phyloP scores from a whole-genome alignment of 768 basidiomycete genomes.

The Tricholoma sp. region DNA sequence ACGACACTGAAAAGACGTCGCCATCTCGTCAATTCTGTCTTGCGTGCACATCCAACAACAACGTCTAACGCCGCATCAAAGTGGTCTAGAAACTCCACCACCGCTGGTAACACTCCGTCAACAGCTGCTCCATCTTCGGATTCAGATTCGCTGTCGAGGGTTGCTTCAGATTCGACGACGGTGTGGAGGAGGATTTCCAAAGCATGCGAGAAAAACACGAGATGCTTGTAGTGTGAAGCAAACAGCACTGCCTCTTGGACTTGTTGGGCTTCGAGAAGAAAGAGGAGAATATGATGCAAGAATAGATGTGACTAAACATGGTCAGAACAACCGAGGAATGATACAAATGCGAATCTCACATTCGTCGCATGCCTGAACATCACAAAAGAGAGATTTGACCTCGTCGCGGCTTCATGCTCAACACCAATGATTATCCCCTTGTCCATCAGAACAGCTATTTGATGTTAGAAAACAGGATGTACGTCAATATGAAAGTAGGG shows the following conservation, averaged over 20 bases:
- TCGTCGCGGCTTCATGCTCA: conserved; percentile 79
- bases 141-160: conserved; percentile 25
- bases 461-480: conserved; percentile 5
- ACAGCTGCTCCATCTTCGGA: conserved; percentile 23
- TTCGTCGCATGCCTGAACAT: conserved; percentile 91
- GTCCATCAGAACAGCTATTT: conserved; percentile 91
- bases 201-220: conserved; percentile 91
- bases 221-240: conserved; percentile 78
- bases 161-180: conserved; percentile 82
- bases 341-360: conserved; percentile 38
- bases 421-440: conserved; percentile 98
- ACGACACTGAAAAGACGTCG: conserved; percentile 82
- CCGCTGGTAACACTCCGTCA: conserved; percentile 51
- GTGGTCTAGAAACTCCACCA: conserved; percentile 90
- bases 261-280: conserved; percentile 63
- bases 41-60: conserved; percentile 92
- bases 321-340: not conserved
- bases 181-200: conserved; percentile 93
- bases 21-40: conserved; percentile 94
- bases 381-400: conserved; percentile 76
- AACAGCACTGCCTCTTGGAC: conserved; percentile 79
- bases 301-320: conserved; percentile 79
- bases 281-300: conserved; percentile 84
- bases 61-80: conserved; percentile 90
- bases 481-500: conserved; percentile 15